A percentile compares a stretch with the other conserved stretches of the same genome.
Conservation (phyloP, 352 stramenopile species). For the Halophytophthora polymorphica region DNA sequence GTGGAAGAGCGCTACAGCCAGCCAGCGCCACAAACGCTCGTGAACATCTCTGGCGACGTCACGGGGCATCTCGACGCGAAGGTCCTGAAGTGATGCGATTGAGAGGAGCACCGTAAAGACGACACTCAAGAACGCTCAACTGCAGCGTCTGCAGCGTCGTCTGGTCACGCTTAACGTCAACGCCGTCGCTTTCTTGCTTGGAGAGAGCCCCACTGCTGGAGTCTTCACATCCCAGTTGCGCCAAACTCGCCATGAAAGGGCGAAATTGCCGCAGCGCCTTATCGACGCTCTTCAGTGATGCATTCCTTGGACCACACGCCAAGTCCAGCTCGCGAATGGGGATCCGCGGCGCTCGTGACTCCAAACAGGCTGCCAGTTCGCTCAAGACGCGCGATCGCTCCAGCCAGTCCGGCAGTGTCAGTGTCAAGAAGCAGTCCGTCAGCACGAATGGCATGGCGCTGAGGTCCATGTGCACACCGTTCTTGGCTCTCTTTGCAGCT, state of each 20-base stretch:
- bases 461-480: conserved; percentile 2
- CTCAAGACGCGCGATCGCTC: conserved; percentile 9
- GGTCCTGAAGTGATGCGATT: conserved; percentile 5
- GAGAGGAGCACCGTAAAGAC: conserved; percentile 15
- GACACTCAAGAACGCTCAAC: conserved; percentile 8
- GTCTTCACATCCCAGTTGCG: background rate
- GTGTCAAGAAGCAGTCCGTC: conserved; percentile 9
- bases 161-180: too few relatives aligned
- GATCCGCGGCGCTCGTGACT: background rate
- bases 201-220: background rate
- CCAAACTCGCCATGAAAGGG: conserved; percentile 8
- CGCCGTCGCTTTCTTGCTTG: too few relatives aligned
- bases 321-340: conserved; percentile 12
- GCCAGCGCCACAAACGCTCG: conserved; percentile 14
- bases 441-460: conserved; percentile 6
- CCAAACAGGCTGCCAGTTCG: conserved; percentile 1
- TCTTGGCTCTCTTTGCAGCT: background rate
- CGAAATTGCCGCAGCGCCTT: conserved; percentile 14
- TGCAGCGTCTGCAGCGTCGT: conserved; percentile 2
- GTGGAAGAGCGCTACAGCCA: conserved; percentile 21
- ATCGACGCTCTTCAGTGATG: conserved; percentile 5
- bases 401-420: conserved; percentile 6
- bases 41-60: background rate
- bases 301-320: conserved; percentile 11
- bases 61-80: conserved; percentile 8